Conservation (phyloP, 2,329 filamentous ascomycete genomes). For the Graphilbum fragrans region DNA sequence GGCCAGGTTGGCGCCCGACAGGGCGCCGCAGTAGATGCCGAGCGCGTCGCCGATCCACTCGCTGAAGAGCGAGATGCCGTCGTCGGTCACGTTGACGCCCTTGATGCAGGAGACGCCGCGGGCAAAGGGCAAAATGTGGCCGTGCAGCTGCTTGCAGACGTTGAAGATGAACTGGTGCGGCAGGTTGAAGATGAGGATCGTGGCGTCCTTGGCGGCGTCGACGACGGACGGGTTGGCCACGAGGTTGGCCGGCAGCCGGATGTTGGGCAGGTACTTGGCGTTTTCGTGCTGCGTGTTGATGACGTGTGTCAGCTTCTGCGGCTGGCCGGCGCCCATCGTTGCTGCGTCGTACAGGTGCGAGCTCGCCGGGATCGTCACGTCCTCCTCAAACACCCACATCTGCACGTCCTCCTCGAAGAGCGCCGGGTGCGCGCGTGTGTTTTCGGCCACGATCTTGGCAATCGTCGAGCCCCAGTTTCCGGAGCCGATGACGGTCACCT, state of each 20-base stretch:
- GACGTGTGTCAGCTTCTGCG: constrained; percentile 77
- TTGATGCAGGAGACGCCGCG: constrained; percentile 97
- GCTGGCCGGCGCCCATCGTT: constrained; percentile 40
- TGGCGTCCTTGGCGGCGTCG: constrained; percentile 71
- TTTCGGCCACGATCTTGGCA: constrained; percentile 93
- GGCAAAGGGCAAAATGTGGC: constrained; percentile 83
- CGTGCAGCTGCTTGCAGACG: constrained; percentile 72
- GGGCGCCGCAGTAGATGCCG: constrained; percentile 90
- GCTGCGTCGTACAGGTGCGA: constrained; percentile 61
- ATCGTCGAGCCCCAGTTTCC: constrained; percentile 99
- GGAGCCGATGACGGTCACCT: constrained; percentile 86
- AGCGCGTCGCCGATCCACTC: constrained; percentile 87
- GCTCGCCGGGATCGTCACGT: constrained; percentile 59
- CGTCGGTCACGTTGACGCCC: constrained; percentile 83
- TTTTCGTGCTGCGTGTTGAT: constrained; percentile 96
- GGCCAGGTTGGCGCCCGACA: constrained; percentile 94
- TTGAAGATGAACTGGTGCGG: constrained; percentile 91
- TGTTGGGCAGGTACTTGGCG: constrained; percentile 90
- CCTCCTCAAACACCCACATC: constrained; percentile 99
- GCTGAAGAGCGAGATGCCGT: constrained; percentile 79
- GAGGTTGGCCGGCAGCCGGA: constrained; percentile 71
- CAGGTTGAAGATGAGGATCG: constrained; percentile 90
- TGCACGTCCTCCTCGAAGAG: constrained; percentile 83
- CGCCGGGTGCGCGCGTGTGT: constrained; percentile 62
- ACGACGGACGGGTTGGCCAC: constrained; percentile 71